Conservation (phyloP, 768 basidiomycete genomes). For the Phlegmacium glaucopus region DNA sequence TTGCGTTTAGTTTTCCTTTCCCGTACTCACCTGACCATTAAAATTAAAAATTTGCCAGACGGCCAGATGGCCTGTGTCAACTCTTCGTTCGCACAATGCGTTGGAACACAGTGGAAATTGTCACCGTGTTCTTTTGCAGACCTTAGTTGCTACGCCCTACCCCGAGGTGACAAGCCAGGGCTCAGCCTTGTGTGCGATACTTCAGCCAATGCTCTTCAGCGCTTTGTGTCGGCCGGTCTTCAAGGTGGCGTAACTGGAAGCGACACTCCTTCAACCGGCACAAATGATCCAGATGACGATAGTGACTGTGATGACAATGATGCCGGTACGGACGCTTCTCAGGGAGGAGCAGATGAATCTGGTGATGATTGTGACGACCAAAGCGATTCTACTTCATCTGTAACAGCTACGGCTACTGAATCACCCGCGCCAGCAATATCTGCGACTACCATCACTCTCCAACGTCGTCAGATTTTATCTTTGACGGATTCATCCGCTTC, state of each 20-base stretch:
- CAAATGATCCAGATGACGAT: conserved; percentile 6
- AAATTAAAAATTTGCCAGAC: conserved; percentile 18
- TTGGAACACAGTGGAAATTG: conserved; percentile 33
- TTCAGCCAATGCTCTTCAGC: conserved; percentile 29
- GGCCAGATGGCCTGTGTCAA: conserved; percentile 37
- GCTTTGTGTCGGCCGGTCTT: conserved; percentile 40
- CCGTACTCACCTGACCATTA: conserved; percentile 1
- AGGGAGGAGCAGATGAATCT: conserved; percentile 7
- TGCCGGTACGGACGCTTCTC: conserved; percentile 11
- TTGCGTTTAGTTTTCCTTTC: not conserved
- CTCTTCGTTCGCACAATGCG: conserved; percentile 38
- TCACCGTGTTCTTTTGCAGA: conserved; percentile 28
- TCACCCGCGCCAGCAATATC: conserved; percentile 1
- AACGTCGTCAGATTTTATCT: conserved; percentile 3
- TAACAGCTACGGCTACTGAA: conserved; percentile 4
- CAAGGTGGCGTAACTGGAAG: conserved; percentile 35
- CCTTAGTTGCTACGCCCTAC: conserved; percentile 42
- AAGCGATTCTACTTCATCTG: conserved; percentile 3
- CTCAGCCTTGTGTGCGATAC: conserved; percentile 42
- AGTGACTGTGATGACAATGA: conserved; percentile 11
- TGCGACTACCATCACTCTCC: conserved; percentile 2
- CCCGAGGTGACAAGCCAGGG: conserved; percentile 44
- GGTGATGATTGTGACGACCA: conserved; percentile 15
- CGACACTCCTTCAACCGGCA: conserved; percentile 7
- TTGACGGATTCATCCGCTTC: conserved; percentile 6